A percentile compares a stretch with the other conserved stretches of the same genome.
Conservation (phyloP, 257 asterid genomes). For the Apocynum venetum region DNA sequence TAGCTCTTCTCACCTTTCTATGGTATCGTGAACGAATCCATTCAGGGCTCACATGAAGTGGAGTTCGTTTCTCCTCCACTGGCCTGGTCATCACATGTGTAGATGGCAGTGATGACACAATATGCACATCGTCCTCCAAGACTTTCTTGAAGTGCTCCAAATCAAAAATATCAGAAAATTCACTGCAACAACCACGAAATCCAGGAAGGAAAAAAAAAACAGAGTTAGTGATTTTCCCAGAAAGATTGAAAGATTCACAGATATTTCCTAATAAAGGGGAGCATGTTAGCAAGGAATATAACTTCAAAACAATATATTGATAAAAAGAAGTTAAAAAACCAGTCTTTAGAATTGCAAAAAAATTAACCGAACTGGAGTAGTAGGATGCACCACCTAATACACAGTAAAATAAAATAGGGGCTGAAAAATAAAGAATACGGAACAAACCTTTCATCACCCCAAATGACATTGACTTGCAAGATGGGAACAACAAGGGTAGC, state of each 20-base stretch:
- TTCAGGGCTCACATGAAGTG: slow-evolving; percentile 65
- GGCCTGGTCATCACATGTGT: slow-evolving; percentile 87
- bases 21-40: slow-evolving; percentile 77
- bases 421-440: slow-evolving; percentile 19
- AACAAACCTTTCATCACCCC: slow-evolving; percentile 95
- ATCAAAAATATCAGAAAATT: slow-evolving; percentile 87
- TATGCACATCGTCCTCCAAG: slow-evolving; percentile 67
- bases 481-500: slow-evolving; percentile 94
- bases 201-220: background rate
- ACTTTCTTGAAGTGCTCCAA: slow-evolving; percentile 83
- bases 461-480: slow-evolving; percentile 90
- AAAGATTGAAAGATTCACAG: no score
- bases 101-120: slow-evolving; percentile 90
- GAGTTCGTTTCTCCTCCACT: slow-evolving; percentile 74
- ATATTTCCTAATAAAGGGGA: no score
- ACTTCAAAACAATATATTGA: no score
- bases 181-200: slow-evolving; percentile 57
- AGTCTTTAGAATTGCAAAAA: background rate
- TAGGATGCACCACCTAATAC: background rate
- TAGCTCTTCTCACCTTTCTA: slow-evolving; percentile 38
- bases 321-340: no score
- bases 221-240: background rate
- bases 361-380: background rate
- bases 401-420: background rate
- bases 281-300: no score